Evolutionary conservation across 768 basidiomycete species (phyloP).

Genomic region (Lactarius psammicola): DNA sequence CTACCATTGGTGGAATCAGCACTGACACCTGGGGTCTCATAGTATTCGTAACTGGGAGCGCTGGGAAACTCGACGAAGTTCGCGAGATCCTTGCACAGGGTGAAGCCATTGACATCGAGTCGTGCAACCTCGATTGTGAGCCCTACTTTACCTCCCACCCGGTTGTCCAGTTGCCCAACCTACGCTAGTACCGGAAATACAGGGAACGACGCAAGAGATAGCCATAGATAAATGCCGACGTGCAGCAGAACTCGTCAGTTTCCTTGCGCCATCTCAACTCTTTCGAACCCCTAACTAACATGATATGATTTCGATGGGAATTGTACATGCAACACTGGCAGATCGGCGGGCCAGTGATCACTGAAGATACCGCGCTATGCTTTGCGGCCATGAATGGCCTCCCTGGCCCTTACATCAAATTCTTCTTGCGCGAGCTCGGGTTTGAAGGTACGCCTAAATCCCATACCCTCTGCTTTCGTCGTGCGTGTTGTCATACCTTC

Average conservation of each 20-base stretch:
- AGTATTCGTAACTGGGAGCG: slow-evolving; percentile 96
- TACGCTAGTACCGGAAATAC: slow-evolving; percentile 81
- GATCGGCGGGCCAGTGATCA: slow-evolving; percentile 60
- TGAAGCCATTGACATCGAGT: slow-evolving; percentile 72
- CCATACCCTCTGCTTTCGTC: not conserved
- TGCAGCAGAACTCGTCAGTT: slow-evolving; percentile 72
- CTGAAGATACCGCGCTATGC: slow-evolving; percentile 93
- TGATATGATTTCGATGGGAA: too few relatives aligned
- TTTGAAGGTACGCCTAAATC: slow-evolving; percentile 60
- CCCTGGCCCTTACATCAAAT: slow-evolving; percentile 97
- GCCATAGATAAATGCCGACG: slow-evolving; percentile 81
- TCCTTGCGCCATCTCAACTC: not conserved
- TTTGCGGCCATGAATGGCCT: slow-evolving; percentile 90
- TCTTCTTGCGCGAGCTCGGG: slow-evolving; percentile 80
- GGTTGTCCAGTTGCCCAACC: not conserved
- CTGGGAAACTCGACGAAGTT: slow-evolving; percentile 89
- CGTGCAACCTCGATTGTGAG: slow-evolving; percentile 80
- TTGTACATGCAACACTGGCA: slow-evolving; percentile 20
- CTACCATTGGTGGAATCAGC: not conserved
- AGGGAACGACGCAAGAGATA: slow-evolving; percentile 90
- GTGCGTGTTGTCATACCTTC: not conserved
- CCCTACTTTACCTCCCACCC: slow-evolving; percentile 24
- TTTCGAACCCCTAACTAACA: not conserved
- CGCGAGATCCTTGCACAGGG: slow-evolving; percentile 73
- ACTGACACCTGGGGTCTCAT: not conserved